A percentile compares a stretch with the other conserved stretches of the same genome.
Conservation (phyloP, 164 flowering plant species). For the Santalum album region DNA sequence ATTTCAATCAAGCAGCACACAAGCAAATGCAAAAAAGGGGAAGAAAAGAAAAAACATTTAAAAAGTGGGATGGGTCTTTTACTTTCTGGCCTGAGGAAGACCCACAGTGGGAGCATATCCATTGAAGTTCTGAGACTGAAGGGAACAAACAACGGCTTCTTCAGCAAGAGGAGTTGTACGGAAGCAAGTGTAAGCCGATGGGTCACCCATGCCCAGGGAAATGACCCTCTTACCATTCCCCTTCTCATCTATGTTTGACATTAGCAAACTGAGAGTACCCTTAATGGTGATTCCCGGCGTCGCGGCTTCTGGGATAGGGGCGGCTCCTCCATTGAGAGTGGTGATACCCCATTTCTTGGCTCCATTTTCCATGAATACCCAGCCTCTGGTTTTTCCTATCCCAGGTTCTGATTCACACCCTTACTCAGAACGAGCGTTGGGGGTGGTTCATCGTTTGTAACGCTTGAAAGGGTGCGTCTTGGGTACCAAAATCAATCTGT, state of each 20-base stretch:
- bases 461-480: not conserved
- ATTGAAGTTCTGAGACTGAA: constrained; percentile 43
- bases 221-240: constrained; percentile 25
- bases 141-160: constrained; percentile 36
- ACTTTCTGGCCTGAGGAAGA: constrained; percentile 61
- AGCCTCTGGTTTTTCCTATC: not conserved
- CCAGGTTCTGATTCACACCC: not conserved
- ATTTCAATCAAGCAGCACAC: too few species aligned
- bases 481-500: too few species aligned
- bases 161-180: constrained; percentile 29
- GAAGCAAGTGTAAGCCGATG: constrained; percentile 50
- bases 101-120: constrained; percentile 69
- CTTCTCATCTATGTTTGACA: constrained; percentile 27
- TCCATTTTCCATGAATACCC: not conserved
- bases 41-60: too few species aligned
- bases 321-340: not conserved
- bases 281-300: constrained; percentile 38
- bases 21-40: too few species aligned
- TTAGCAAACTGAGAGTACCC: constrained; percentile 48
- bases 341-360: not conserved
- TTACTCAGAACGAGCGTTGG: not conserved
- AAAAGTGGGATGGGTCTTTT: not conserved
- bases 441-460: not conserved
- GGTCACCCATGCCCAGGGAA: constrained; percentile 69
- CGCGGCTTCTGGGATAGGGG: not conserved